A percentile compares a stretch with the other conserved stretches of the same genome.
These are phyloP conservation scores for Prunus fruticosa DNA, from an alignment of 306 rosid genomes.

Conservation along the genomic window DNA sequence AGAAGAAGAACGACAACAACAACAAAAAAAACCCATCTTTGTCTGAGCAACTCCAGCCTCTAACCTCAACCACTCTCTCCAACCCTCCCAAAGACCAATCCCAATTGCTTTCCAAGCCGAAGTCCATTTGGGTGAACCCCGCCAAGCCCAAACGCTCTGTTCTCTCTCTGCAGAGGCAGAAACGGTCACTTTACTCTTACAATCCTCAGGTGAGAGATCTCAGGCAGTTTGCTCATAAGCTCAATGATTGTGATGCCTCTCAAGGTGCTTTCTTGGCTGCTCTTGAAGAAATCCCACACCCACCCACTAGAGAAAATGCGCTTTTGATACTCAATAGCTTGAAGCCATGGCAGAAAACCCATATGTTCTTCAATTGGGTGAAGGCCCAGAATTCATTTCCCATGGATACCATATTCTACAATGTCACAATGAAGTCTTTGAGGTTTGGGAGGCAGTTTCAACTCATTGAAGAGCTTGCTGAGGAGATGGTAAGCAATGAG, in stretches of 20 bases:
- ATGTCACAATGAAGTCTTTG: constrained; percentile 92
- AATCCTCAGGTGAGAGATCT: constrained; percentile 67
- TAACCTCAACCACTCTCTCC: constrained; percentile 57
- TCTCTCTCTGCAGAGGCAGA: constrained; percentile 64
- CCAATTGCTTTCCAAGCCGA: constrained; percentile 55
- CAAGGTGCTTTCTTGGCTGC: constrained; percentile 50
- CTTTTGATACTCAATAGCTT: constrained; percentile 77
- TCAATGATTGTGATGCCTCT: constrained; percentile 44
- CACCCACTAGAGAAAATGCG: constrained; percentile 61
- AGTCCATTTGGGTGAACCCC: constrained; percentile 91
- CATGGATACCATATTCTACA: constrained; percentile 89
- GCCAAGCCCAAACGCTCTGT: constrained; percentile 67
- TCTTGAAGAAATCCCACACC: constrained; percentile 61
- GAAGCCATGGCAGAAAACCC: constrained; percentile 84
- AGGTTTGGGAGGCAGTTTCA: constrained; percentile 88
- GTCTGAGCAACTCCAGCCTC: constrained; percentile 77
- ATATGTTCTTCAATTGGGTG: constrained; percentile 69
- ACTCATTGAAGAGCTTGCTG: constrained; percentile 75
- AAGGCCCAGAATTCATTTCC: constrained; percentile 64
- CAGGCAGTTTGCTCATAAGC: constrained; percentile 51
- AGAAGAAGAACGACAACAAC: constrained; percentile 10
- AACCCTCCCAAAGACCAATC: constrained; percentile 30
- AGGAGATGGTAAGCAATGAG: constrained; percentile 67
- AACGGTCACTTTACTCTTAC: constrained; percentile 47
- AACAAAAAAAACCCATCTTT: constrained; percentile 40